Base-by-base conservation (phyloP, 768 basidiomycete genomes). In the Termitomyces sp. region DNA sequence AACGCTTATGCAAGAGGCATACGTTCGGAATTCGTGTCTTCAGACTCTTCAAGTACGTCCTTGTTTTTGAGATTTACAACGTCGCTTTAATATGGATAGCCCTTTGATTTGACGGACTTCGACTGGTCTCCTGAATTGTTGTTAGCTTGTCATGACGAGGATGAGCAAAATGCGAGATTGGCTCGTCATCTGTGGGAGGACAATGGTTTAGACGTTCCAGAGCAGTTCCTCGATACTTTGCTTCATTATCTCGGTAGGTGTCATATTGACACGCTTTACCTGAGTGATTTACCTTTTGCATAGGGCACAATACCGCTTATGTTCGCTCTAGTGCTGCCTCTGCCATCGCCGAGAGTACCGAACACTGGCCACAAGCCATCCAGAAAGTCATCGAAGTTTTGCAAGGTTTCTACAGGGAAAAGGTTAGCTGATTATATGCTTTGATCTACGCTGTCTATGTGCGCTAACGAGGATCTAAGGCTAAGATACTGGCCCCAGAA, bases 81-180 rank as follows among this genome's bases (percentile, higher is more conserved):
- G 33, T 35, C 15, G 19, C 17, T 56, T 2, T 33, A 33, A 5
- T 38, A 9, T 33, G 7, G 7, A 1, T 58, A 98, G 92, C 89
- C 94, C 0, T 88, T 98, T 61, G 97, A 98, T 70, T 70, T 98
- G 47, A 98, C 95, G 0, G 96, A 98, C 48, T 68, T 93, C 38
- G 94, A 97, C 59, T 99, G 94, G 89, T 91, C 89, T 2, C 83
- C 89, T 0, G 86, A 91, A 66, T 70, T 99, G 1, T 91, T 92
- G 85, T 78, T 98, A 40, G 89, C 89, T 4, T 86, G 82, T 53
- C 93, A 98, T 62, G 97, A 98, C 57, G 76, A 79, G 9, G 85
- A 84, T 52, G 92, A 94, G 63, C 92, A 95, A 65, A 98, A 95
- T 62, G 85, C 85, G 0, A 78, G 87, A 50, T 73, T 98, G 41